phyloP scores from a whole-genome alignment of 352 stramenopile species.

The Phytopythium oedochilum region DNA sequence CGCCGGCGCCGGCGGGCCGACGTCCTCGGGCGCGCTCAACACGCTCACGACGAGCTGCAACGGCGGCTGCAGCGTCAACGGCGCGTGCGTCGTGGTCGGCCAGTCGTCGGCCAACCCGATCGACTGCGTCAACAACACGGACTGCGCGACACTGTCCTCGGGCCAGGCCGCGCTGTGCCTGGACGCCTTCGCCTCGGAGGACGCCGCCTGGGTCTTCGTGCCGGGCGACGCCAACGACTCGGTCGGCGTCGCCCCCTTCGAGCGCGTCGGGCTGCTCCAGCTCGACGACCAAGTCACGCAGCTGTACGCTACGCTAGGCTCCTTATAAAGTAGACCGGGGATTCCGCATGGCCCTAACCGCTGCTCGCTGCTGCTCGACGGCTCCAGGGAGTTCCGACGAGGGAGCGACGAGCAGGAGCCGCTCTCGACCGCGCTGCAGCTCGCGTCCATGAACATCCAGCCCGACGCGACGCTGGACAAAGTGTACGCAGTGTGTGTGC shows the following conservation, averaged over 20 bases:
- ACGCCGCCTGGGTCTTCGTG: slow-evolving; percentile 45
- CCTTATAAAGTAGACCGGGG: no score
- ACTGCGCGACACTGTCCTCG: slow-evolving; percentile 60
- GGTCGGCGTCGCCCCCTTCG: slow-evolving; percentile 49
- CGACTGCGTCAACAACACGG: slow-evolving; percentile 72
- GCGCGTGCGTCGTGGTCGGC: slow-evolving; percentile 63
- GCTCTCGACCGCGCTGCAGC: slow-evolving; percentile 34
- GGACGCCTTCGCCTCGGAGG: slow-evolving; percentile 36
- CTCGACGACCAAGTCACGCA: slow-evolving; percentile 38
- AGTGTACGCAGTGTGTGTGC: slow-evolving; percentile 14
- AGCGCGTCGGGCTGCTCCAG: slow-evolving; percentile 68
- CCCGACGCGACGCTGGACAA: slow-evolving; percentile 32
- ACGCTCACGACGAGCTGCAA: slow-evolving; percentile 77
- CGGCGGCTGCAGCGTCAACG: slow-evolving; percentile 50
- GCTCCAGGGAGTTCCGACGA: slow-evolving; percentile 33
- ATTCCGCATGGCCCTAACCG: not conserved
- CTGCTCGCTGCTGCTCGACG: not conserved
- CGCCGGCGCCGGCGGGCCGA: not conserved
- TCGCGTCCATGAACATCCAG: slow-evolving; percentile 71
- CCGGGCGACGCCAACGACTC: slow-evolving; percentile 45
- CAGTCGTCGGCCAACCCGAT: slow-evolving; percentile 51
- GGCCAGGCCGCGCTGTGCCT: slow-evolving; percentile 64
- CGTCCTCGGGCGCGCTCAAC: slow-evolving; percentile 30
- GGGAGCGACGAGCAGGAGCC: slow-evolving; percentile 25
- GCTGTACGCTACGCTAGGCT: slow-evolving; percentile 25